A percentile compares a stretch with the other conserved stretches of the same genome.
phyloP scores from a whole-genome alignment of 2,329 filamentous ascomycete species.

The Penicillium psychrosexuale region DNA sequence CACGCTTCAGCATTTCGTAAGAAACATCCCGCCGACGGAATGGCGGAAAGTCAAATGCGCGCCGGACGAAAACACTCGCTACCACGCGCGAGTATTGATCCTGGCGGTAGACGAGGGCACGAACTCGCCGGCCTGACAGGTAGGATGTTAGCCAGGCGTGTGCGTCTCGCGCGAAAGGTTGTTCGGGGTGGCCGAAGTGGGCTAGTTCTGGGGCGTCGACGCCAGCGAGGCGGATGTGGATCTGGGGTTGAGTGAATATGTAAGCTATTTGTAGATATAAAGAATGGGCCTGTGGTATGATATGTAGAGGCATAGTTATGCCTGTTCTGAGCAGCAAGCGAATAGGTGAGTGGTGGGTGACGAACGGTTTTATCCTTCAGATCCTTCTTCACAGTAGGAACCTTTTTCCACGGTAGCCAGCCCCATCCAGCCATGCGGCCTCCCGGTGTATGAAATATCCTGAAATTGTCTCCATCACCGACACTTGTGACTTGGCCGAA shows the following conservation, averaged over 20 bases:
- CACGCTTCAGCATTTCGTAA: conserved; percentile 79
- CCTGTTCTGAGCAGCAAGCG: no score
- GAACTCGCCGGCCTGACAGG: conserved; percentile 68
- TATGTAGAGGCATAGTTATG: not conserved
- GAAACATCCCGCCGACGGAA: conserved; percentile 74
- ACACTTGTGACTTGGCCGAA: conserved; percentile 89
- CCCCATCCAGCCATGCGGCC: conserved; percentile 84
- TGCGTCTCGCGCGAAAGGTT: conserved; percentile 80
- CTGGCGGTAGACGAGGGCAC: conserved; percentile 75
- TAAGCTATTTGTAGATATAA: not conserved
- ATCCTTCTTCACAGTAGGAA: conserved; percentile 66
- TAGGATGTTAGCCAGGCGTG: conserved; percentile 74
- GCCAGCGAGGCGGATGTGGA: conserved; percentile 84
- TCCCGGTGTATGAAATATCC: conserved; percentile 92
- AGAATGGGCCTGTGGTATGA: not conserved
- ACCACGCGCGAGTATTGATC: conserved; percentile 94
- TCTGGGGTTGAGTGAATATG: conserved; percentile 41
- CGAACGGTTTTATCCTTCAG: conserved; percentile 75
- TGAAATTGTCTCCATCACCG: conserved; percentile 94
- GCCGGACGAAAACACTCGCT: conserved; percentile 74
- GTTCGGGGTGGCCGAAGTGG: conserved; percentile 85
- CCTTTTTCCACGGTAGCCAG: conserved; percentile 70
- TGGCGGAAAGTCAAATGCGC: conserved; percentile 40
- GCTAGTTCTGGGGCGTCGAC: conserved; percentile 89
- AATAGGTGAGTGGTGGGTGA: conserved; percentile 13